Evolutionary conservation across 805 yeast genomes (phyloP).

Genomic region (Sungouiella blattae): DNA sequence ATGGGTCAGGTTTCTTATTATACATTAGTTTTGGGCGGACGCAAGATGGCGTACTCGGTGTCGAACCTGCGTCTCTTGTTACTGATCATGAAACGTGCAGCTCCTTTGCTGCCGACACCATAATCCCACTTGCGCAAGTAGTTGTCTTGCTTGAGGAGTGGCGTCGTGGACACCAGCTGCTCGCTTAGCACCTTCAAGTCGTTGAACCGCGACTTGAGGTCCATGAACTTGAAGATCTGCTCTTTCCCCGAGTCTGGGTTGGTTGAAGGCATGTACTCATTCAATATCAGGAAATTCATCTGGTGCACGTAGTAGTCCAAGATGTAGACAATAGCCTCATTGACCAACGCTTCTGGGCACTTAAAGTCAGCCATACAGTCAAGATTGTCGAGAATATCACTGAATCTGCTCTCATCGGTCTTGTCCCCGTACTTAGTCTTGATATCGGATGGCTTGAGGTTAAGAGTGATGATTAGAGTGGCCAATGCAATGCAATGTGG

Average conservation of each 20-base stretch:
- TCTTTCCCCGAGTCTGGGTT: conserved; percentile 41
- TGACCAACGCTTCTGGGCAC: conserved; percentile 42
- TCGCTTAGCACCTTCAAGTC: conserved; percentile 35
- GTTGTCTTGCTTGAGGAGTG: conserved; percentile 39
- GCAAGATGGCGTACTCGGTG: conserved; percentile 26
- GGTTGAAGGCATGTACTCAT: conserved; percentile 37
- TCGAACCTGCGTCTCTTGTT: conserved; percentile 46
- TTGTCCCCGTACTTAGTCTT: conserved; percentile 18
- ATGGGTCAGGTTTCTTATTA: conserved; percentile 1
- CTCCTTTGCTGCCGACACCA: conserved; percentile 34
- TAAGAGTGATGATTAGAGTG: conserved; percentile 56
- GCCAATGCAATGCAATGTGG: conserved; percentile 75
- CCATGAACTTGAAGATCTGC: conserved; percentile 45
- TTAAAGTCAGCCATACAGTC: conserved; percentile 35
- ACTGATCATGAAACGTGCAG: conserved; percentile 51
- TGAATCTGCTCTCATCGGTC: conserved; percentile 12
- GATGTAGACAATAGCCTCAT: conserved; percentile 54
- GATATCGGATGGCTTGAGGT: conserved; percentile 38
- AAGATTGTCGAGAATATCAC: conserved; percentile 27
- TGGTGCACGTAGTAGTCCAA: conserved; percentile 60
- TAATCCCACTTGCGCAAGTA: conserved; percentile 47
- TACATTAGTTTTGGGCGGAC: conserved; percentile 11
- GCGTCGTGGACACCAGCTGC: conserved; percentile 19
- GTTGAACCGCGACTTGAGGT: conserved; percentile 40
- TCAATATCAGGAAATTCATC: conserved; percentile 48